A percentile compares a stretch with the other conserved stretches of the same genome.
These are phyloP conservation scores for Metschnikowia dekortorum DNA, from an alignment of 805 yeast species.

Conservation along the genomic window DNA sequence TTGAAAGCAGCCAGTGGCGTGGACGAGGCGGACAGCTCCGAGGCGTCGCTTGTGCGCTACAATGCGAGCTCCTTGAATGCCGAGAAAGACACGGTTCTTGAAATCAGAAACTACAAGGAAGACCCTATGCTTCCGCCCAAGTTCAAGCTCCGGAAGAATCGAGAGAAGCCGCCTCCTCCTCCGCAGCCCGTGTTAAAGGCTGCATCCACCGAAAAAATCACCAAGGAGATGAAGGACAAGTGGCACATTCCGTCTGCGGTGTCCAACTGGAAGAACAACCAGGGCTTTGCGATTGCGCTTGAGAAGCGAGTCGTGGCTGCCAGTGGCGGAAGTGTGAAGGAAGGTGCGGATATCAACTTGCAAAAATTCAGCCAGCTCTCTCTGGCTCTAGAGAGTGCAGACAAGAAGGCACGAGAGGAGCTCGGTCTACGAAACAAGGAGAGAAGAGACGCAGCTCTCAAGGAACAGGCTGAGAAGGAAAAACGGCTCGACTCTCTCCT, in stretches of 20 bases:
- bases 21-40: conserved; percentile 13
- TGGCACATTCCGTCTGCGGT: conserved; percentile 91
- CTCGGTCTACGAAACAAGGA: conserved; percentile 25
- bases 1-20: conserved; percentile 35
- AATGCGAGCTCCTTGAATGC: conserved; percentile 12
- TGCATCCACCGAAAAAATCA: conserved; percentile 44
- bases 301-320: conserved; percentile 67
- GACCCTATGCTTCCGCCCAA: conserved; percentile 89
- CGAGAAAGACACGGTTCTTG: conserved; percentile 35
- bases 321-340: conserved; percentile 30
- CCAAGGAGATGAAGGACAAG: conserved; percentile 67
- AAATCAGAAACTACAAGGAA: conserved; percentile 59
- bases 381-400: conserved; percentile 55
- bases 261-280: conserved; percentile 93
- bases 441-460: conserved; percentile 19
- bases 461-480: conserved; percentile 29
- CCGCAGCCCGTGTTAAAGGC: conserved; percentile 63
- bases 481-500: conserved; percentile 26
- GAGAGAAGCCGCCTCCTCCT: conserved; percentile 58
- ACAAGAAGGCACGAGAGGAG: conserved; percentile 25
- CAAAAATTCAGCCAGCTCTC: conserved; percentile 61
- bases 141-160: conserved; percentile 67
- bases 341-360: conserved; percentile 40
- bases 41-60: conserved; percentile 18
- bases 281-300: conserved; percentile 77